These are phyloP conservation scores for Metschnikowia gelsemii DNA, from an alignment of 805 yeast genomes.

Conservation along the genomic window DNA sequence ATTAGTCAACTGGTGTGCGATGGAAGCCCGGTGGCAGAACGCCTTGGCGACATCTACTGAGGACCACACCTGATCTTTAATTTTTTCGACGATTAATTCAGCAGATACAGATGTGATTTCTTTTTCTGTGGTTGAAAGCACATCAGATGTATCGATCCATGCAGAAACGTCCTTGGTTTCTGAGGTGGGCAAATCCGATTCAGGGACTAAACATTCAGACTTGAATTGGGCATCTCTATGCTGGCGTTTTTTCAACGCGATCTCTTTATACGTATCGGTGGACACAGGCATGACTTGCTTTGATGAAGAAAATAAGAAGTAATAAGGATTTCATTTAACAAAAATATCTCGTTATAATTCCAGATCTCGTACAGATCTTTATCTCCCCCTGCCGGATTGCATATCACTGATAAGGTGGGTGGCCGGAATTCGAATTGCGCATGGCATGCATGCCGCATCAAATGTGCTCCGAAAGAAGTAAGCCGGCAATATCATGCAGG, in stretches of 20 bases:
- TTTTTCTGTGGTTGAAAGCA: conserved; percentile 32
- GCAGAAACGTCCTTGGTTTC: conserved; percentile 37
- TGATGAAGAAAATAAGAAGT: neutral
- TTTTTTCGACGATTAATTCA: conserved; percentile 26
- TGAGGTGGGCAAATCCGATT: conserved; percentile 29
- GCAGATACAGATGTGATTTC: conserved; percentile 41
- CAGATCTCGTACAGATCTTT: neutral
- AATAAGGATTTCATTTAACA: too few species aligned
- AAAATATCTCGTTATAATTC: too few species aligned
- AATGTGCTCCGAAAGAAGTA: neutral
- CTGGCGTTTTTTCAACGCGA: conserved; percentile 41
- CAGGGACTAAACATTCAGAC: conserved; percentile 45
- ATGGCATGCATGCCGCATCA: neutral
- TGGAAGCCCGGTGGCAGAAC: conserved; percentile 56
- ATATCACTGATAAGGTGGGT: conserved; percentile 4
- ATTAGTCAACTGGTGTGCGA: conserved; percentile 54
- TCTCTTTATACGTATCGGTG: conserved; percentile 30
- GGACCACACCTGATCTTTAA: conserved; percentile 31
- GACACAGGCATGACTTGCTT: conserved; percentile 6
- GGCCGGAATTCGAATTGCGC: neutral
- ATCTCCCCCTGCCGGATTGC: conserved; percentile 6
- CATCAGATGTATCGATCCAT: conserved; percentile 38
- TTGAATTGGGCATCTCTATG: conserved; percentile 45
- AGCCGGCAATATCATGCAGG: neutral
- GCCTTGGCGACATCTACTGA: conserved; percentile 51